A percentile compares a stretch with the other conserved stretches of the same genome.
Conservation (phyloP, 352 stramenopile genomes). For the Achlya hypogyna region DNA sequence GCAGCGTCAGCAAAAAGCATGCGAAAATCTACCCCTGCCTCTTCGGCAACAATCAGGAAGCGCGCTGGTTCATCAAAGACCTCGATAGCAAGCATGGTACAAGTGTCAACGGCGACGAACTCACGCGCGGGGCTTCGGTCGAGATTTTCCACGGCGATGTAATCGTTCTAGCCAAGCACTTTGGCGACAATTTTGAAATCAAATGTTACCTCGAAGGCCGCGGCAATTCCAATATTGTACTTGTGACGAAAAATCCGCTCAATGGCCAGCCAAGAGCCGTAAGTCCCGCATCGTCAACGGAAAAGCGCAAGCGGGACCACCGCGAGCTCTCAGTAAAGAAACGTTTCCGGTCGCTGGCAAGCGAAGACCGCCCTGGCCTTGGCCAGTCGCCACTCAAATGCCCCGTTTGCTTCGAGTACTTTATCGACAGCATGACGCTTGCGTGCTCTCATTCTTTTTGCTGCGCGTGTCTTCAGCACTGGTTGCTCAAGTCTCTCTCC, state of each 20-base stretch:
- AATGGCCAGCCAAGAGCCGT: not conserved
- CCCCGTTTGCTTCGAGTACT: constrained; percentile 76
- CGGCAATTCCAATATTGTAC: constrained; percentile 10
- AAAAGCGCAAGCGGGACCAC: not conserved
- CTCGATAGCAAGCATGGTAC: constrained; percentile 75
- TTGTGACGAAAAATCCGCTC: not conserved
- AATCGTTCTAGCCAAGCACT: constrained; percentile 39
- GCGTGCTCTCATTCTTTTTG: constrained; percentile 82
- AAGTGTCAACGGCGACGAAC: constrained; percentile 55
- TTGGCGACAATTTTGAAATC: constrained; percentile 2
- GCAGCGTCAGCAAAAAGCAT: constrained; percentile 18
- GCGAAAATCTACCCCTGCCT: constrained; percentile 16
- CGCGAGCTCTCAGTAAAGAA: constrained; percentile 9
- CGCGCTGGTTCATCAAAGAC: constrained; percentile 63
- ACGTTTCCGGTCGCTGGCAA: constrained; percentile 8
- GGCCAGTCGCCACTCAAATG: constrained; percentile 43
- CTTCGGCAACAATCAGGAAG: constrained; percentile 16
- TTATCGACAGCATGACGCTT: constrained; percentile 61
- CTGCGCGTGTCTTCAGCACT: constrained; percentile 61
- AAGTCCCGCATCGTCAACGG: not conserved
- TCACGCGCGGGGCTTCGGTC: constrained; percentile 39
- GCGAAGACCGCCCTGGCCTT: not conserved
- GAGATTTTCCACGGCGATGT: constrained; percentile 60
- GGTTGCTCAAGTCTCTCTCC: constrained; percentile 65
- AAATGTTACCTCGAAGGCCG: constrained; percentile 15